Conservation (phyloP, 495 filamentous ascomycete genomes). For the Daldinia loculata region DNA sequence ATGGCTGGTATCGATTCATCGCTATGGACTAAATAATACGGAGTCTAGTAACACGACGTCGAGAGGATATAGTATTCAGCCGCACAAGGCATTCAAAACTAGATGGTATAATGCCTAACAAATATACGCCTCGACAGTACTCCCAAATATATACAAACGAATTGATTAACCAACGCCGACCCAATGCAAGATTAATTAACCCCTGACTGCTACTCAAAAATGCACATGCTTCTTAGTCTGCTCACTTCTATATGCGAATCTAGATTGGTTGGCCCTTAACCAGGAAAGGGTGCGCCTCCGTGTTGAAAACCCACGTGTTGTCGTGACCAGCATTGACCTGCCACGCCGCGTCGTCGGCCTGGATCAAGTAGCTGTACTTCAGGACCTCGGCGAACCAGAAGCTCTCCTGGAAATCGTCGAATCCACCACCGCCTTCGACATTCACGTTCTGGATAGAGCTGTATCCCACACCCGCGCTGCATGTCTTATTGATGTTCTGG, state of each 20-base stretch:
- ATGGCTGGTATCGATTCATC: not conserved
- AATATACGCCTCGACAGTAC: not conserved
- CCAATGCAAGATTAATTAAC: constrained; percentile 20
- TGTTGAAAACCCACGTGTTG: constrained; percentile 82
- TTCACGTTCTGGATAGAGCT: constrained; percentile 74
- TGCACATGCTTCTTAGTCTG: not conserved
- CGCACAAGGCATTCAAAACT: not conserved
- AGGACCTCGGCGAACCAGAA: constrained; percentile 91
- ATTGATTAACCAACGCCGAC: constrained; percentile 21
- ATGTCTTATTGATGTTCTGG: constrained; percentile 70
- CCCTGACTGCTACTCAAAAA: not conserved
- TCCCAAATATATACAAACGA: constrained; percentile 12
- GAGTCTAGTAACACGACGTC: not conserved
- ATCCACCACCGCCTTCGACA: constrained; percentile 64
- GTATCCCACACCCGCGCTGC: constrained; percentile 72
- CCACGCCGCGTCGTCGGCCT: constrained; percentile 69
- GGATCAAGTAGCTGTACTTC: constrained; percentile 83
- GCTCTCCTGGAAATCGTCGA: constrained; percentile 80
- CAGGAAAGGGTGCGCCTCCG: constrained; percentile 81
- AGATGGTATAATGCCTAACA: constrained; percentile 33
- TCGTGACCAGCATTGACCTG: constrained; percentile 66
- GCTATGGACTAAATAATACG: not conserved
- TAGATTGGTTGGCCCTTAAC: constrained; percentile 57
- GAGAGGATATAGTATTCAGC: not conserved
- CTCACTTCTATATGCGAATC: not conserved